These are phyloP conservation scores for Gleditsia sinensis DNA, from an alignment of 306 rosid species.

Conservation along the genomic window DNA sequence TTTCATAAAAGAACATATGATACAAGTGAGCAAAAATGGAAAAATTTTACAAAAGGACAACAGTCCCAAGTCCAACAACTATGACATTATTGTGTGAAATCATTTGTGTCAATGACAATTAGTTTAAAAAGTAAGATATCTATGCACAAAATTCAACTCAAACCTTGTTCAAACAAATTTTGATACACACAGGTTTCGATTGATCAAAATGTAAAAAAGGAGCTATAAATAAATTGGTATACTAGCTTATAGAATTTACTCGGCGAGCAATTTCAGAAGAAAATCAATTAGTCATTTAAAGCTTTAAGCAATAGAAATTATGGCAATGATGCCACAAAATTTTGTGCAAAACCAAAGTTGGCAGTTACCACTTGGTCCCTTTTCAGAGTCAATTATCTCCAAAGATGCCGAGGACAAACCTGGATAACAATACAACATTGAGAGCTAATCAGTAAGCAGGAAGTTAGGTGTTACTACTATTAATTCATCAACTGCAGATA, in stretches of 20 bases:
- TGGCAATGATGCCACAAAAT: not conserved
- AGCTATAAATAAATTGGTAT: not conserved
- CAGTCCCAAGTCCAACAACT: not conserved
- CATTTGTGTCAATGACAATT: not conserved
- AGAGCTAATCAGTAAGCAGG: not conserved
- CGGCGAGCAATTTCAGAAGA: not conserved
- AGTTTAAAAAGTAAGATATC: not conserved
- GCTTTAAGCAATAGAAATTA: not conserved
- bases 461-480: not conserved
- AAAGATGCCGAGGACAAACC: slow-evolving; percentile 90
- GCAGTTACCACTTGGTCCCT: slow-evolving; percentile 46
- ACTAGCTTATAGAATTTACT: not conserved
- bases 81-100: not conserved
- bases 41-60: not conserved
- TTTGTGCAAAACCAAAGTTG: not conserved
- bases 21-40: no score
- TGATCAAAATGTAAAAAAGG: not conserved
- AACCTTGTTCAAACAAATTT: not conserved
- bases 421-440: slow-evolving; percentile 38
- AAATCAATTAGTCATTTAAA: not conserved
- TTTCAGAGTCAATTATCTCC: slow-evolving; percentile 76
- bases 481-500: not conserved
- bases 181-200: not conserved
- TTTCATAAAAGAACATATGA: no score
- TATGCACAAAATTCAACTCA: not conserved